Percentiles rank a stretch among this genome's conserved stretches.
Conservation (phyloP, 2,329 filamentous ascomycete genomes). For the Cytospora paraplurivora region DNA sequence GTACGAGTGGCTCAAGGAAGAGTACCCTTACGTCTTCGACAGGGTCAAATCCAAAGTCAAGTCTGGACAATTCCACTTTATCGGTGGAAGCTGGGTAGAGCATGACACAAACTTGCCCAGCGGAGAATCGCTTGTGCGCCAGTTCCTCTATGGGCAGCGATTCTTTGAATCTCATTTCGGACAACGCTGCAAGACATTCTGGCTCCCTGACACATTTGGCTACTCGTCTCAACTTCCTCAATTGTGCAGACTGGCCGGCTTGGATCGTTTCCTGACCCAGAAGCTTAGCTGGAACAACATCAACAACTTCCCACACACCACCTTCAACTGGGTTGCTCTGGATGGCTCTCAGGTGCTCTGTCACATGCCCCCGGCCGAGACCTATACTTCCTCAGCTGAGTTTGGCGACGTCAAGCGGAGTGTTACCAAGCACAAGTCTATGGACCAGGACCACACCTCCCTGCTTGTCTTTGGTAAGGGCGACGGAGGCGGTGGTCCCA, state of each 20-base stretch:
- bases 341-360: slow-evolving; percentile 97
- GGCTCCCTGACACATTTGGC: slow-evolving; percentile 97
- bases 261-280: slow-evolving; percentile 96
- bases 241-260: slow-evolving; percentile 88
- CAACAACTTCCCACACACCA: slow-evolving; percentile 98
- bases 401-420: slow-evolving; percentile 94
- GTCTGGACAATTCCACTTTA: slow-evolving; percentile 87
- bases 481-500: slow-evolving; percentile 93
- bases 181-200: slow-evolving; percentile 86
- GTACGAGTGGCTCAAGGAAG: slow-evolving; percentile 92
- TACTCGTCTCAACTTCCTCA: slow-evolving; percentile 96
- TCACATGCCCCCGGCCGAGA: slow-evolving; percentile 95
- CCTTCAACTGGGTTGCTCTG: slow-evolving; percentile 96
- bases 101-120: slow-evolving; percentile 98
- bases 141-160: slow-evolving; percentile 93
- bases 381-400: slow-evolving; percentile 91
- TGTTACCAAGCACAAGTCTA: slow-evolving; percentile 88
- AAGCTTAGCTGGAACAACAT: slow-evolving; percentile 99
- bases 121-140: slow-evolving; percentile 88
- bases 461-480: slow-evolving; percentile 95
- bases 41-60: slow-evolving; percentile 90
- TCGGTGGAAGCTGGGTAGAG: slow-evolving; percentile 98
- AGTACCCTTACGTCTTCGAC: slow-evolving; percentile 87
- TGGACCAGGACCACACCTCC: slow-evolving; percentile 90
- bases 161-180: slow-evolving; percentile 95